phyloP scores from a whole-genome alignment of 1,284 basidiomycete species.

The Ceratobasidium papillatum region DNA sequence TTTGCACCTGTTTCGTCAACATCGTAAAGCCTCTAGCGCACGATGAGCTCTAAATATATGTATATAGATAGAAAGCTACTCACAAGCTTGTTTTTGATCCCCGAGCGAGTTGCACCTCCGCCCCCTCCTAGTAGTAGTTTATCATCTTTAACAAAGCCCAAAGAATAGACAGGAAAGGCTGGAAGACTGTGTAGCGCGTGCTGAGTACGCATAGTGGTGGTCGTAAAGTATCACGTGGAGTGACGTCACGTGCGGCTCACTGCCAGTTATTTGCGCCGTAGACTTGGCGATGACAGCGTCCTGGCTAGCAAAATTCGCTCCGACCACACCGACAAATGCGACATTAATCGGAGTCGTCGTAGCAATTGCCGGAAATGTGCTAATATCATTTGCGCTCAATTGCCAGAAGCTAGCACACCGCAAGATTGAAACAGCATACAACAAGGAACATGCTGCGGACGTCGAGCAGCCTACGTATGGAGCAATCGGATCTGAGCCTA shows the following conservation, averaged over 20 bases:
- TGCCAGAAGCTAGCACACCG: slow-evolving; percentile 91
- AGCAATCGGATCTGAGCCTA: slow-evolving; percentile 40
- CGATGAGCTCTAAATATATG: background rate
- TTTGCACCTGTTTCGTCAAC: slow-evolving; percentile 65
- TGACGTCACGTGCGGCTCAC: slow-evolving; percentile 18
- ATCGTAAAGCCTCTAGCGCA: slow-evolving; percentile 71
- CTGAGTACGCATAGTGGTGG: slow-evolving; percentile 72
- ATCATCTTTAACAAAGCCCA: slow-evolving; percentile 77
- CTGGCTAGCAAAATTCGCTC: slow-evolving; percentile 39
- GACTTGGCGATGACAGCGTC: background rate
- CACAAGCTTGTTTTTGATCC: slow-evolving; percentile 93
- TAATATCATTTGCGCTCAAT: slow-evolving; percentile 91
- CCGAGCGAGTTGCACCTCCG: slow-evolving; percentile 80
- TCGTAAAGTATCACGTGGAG: slow-evolving; percentile 14
- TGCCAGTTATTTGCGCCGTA: background rate
- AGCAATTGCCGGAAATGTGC: slow-evolving; percentile 84
- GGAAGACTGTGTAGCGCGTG: slow-evolving; percentile 80
- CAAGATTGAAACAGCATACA: slow-evolving; percentile 60
- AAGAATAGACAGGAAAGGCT: slow-evolving; percentile 86
- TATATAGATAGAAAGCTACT: slow-evolving; percentile 49
- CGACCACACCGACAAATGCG: slow-evolving; percentile 50
- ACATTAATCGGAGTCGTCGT: slow-evolving; percentile 84
- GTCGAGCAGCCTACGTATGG: slow-evolving; percentile 44
- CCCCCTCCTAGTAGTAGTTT: slow-evolving; percentile 90
- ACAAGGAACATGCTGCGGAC: slow-evolving; percentile 33